Evolutionary conservation across 108 stramenopile genomes (phyloP).

Genomic region (Cyclostephanos tholiformis): DNA sequence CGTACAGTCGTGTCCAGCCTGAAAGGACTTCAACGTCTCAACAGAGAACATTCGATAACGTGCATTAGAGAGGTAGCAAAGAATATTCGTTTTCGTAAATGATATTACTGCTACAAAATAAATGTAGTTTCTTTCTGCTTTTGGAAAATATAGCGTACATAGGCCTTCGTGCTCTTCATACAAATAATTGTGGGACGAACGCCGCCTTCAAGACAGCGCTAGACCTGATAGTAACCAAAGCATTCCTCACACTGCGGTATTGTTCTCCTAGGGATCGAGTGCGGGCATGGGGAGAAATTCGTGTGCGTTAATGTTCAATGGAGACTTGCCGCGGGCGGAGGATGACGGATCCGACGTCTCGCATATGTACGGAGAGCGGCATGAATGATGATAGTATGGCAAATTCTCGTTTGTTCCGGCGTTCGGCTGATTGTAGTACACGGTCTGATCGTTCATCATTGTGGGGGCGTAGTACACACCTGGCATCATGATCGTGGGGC

Average conservation of each 20-base stretch:
- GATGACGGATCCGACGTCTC: background rate
- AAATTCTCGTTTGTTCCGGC: background rate
- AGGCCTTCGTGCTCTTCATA: background rate
- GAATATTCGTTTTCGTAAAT: background rate
- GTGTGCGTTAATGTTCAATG: background rate
- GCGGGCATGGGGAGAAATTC: background rate
- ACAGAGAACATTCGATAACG: too few species aligned
- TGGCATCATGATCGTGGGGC: background rate
- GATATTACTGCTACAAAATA: too few species aligned
- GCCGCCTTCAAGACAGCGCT: background rate
- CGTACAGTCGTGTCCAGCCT: too few species aligned
- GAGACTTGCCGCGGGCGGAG: background rate
- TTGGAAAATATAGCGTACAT: background rate
- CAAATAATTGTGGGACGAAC: background rate
- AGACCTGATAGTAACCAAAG: background rate
- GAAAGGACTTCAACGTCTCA: too few species aligned
- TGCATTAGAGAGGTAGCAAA: background rate
- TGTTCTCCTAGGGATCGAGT: conserved; percentile 1
- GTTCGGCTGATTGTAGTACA: conserved; percentile 8
- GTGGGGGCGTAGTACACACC: conserved; percentile 1
- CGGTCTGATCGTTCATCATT: conserved; percentile 2
- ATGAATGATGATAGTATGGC: background rate
- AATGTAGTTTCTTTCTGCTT: background rate
- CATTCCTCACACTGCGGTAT: background rate
- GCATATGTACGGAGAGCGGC: too few species aligned